Evolutionary conservation across 352 stramenopile genomes (phyloP), one percentile per base, ranked within the genome.

Genomic region (Phytophthora ohioensis): DNA sequence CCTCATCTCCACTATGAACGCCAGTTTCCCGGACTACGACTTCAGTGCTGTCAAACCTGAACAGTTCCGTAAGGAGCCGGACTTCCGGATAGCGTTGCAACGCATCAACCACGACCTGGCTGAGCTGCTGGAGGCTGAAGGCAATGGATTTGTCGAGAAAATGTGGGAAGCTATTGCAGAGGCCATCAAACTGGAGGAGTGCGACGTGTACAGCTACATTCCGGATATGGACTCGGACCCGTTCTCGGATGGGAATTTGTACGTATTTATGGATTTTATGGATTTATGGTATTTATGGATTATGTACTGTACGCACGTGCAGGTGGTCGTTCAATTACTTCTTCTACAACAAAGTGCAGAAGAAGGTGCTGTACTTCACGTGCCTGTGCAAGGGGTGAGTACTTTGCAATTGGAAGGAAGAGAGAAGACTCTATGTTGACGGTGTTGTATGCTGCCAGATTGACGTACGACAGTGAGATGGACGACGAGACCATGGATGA

Each of bases 91-190:
- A 80, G 89, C 94, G 2, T 73, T 97, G 49, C 92, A 97, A 56
- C 78, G 81, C 49, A 91, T 98, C 64, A 97, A 97, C 80, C 87
- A 92, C 61, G 77, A 97, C 71, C 76, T 97, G 61, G 85, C 85
- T 6, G 91, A 97, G 65, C 77, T 95, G 30, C 67, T 99, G 47
- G 98, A 99, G 71, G 97, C 99, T 63, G 98, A 99, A 82, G 95
- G 88, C 38, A 98, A 96, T 53, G 94, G 99, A 10, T 99, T 99
- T 77, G 91, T 99, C 42, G 98, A 99, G 80, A 98, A 98, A 63
- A 90, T 99, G 68, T 97, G 98, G 80, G 98, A 99, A 72, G 79
- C 76, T 11, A 87, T 97, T 53, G 77, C 91, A 7, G 86, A 95
- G 57, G 88, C 81, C 11, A 95, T 97, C 55, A 88, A 92, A 55